phyloP scores from a whole-genome alignment of 2,329 filamentous ascomycete genomes.

The Neofusicoccum laricinum region DNA sequence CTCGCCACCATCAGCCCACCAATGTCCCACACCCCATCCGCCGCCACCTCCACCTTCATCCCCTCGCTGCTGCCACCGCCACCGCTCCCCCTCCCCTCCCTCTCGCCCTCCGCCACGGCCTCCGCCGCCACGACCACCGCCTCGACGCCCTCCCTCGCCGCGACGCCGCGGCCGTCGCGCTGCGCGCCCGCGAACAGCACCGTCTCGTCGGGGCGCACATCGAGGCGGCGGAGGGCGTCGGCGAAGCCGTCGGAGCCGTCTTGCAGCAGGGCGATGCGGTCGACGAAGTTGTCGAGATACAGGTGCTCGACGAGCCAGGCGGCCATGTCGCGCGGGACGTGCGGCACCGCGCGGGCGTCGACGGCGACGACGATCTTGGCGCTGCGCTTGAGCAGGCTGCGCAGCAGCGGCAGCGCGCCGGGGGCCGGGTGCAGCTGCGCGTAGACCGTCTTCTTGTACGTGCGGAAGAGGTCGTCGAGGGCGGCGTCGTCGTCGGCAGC shows the following conservation, averaged over 20 bases:
- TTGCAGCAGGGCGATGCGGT: background rate
- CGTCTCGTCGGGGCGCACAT: constrained; percentile 1
- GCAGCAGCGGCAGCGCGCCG: constrained; percentile 9
- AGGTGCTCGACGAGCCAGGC: constrained; percentile 15
- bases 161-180: background rate
- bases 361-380: background rate
- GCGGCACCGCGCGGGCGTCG: background rate
- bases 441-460: constrained; percentile 16
- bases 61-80: background rate
- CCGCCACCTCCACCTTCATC: background rate
- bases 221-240: background rate
- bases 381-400: background rate
- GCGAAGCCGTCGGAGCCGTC: background rate
- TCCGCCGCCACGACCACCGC: background rate
- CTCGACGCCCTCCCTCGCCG: background rate
- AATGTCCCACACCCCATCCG: constrained; percentile 8
- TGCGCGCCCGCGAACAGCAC: background rate
- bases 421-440: constrained; percentile 5
- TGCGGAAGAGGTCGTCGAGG: constrained; percentile 8
- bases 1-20: constrained; percentile 1
- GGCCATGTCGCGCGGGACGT: background rate
- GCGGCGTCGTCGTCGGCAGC: background rate
- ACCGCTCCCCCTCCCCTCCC: background rate
- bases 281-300: constrained; percentile 15
- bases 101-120: background rate